A percentile compares a stretch with the other conserved stretches of the same genome.
Evolutionary conservation across 345 rosid genomes (phyloP).

Genomic region (Sonneratia alba): DNA sequence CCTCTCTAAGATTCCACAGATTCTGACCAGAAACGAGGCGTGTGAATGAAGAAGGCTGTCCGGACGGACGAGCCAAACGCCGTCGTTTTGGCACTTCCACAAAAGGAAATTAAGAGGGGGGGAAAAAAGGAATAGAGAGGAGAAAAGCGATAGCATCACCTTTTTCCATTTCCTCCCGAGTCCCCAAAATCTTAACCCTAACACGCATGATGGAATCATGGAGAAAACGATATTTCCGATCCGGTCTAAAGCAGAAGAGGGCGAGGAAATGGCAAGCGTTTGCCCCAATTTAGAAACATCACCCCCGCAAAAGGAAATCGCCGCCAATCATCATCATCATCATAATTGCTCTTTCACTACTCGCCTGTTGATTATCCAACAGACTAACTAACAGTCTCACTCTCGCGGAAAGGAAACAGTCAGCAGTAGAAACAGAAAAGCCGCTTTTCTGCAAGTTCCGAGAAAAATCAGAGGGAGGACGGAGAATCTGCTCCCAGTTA

Average conservation of each 20-base stretch:
- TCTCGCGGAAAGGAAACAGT: too few relatives aligned
- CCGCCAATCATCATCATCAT: neutral
- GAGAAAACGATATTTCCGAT: conserved; percentile 15
- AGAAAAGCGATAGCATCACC: conserved; percentile 1
- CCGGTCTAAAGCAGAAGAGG: conserved; percentile 22
- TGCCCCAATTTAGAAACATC: conserved; percentile 19
- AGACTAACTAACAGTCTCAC: too few relatives aligned
- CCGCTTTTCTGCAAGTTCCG: neutral
- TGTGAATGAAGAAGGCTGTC: neutral
- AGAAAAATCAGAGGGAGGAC: neutral
- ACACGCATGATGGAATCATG: conserved; percentile 3
- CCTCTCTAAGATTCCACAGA: neutral
- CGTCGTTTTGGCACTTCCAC: neutral
- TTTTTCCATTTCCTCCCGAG: neutral
- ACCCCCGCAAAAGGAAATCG: neutral
- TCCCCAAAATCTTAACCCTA: neutral
- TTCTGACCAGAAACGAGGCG: neutral
- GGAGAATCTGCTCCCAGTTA: neutral
- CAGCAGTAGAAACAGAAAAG: too few relatives aligned
- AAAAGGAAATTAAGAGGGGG: neutral
- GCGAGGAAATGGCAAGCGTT: conserved; percentile 10
- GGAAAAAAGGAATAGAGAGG: neutral
- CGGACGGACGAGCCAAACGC: neutral
- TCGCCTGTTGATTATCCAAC: too few relatives aligned
- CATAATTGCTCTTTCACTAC: neutral